Evolutionary conservation across 306 rosid genomes (phyloP), one percentile per base, ranked within the genome.

Genomic region (Sesbania bispinosa): DNA sequence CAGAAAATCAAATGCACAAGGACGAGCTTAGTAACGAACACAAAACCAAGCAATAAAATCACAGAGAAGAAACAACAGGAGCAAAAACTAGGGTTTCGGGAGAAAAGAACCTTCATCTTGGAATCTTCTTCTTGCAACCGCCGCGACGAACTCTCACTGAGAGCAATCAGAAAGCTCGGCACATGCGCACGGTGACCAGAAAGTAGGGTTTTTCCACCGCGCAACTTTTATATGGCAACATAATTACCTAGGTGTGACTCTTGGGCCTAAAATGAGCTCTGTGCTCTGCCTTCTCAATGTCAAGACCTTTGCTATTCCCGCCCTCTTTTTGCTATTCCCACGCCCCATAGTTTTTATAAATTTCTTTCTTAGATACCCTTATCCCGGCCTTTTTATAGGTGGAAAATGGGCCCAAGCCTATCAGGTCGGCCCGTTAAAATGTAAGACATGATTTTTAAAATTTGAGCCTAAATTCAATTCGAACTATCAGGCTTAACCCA

Each of bases 51-150:
- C 10, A 16, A 9, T 0, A 23, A 10, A 18, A n/a, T 33, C 10
- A 60, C 7, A 35, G 0, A 36, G 13, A 20, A 0, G 16, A 10
- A 36, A 36, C 32, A 13, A 15, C 46, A 10, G 4, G 6, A 11
- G 32, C 1, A 15, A 32, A 0, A 32, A 1, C 3, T 2, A 58
- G 53, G 35, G 38, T 23, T 62, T 1, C 2, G 3, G 1, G n/a
- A 7, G 38, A 62, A 21, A 8, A 13, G 36, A 62, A 62, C 69
- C 69, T 63, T 63, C 69, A 63, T 63, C 3, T 63, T 24, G 53
- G 14, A 3, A 24, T 8, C 24, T 60, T 36, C 10, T 63, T 23
- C 50, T 8, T n/a, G 53, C 36, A 41, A 41, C 69, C 38, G 53
- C 69, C 4, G 39, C 69, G 52, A 11, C 23, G 3, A 41, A 41